Percentiles rank a stretch among this genome's conserved stretches.
These are phyloP conservation scores for Daedaleopsis nitida DNA, from an alignment of 768 basidiomycete genomes.

Conservation along the genomic window DNA sequence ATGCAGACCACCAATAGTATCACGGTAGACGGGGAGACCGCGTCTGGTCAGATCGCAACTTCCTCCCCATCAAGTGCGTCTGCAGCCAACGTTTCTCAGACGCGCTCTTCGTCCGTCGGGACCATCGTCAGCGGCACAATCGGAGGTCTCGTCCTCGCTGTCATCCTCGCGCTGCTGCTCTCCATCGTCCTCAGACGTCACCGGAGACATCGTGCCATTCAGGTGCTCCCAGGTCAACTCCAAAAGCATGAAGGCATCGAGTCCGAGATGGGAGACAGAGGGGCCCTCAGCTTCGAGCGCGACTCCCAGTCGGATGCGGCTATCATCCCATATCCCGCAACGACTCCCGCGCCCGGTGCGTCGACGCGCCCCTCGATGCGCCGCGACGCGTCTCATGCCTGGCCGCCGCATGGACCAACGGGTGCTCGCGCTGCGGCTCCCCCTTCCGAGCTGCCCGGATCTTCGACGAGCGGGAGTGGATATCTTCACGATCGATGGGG, in stretches of 20 bases:
- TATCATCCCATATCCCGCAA: neutral
- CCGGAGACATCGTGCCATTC: neutral
- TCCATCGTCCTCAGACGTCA: neutral
- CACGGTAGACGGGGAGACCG: neutral
- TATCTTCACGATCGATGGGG: neutral
- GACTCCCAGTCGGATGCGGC: no score
- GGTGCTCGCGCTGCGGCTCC: no score
- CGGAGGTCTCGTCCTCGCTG: neutral
- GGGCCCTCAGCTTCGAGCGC: no score
- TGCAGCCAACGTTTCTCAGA: neutral
- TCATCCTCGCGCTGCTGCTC: neutral
- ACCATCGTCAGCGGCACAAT: constrained; percentile 6
- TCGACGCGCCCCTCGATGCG: neutral
- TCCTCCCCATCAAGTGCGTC: neutral
- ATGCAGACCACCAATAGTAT: neutral
- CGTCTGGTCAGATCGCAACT: neutral
- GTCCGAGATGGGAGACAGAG: no score
- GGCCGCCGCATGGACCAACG: neutral
- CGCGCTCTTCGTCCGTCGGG: neutral
- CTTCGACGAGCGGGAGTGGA: neutral
- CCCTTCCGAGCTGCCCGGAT: neutral
- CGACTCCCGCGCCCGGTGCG: neutral
- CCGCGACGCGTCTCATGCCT: neutral
- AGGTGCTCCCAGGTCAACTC: neutral
- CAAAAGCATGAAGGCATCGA: no score